Percentiles rank a stretch among this genome's conserved stretches.
These are phyloP conservation scores for Saccharomycopsis microspora DNA, from an alignment of 805 yeast genomes.

Conservation along the genomic window DNA sequence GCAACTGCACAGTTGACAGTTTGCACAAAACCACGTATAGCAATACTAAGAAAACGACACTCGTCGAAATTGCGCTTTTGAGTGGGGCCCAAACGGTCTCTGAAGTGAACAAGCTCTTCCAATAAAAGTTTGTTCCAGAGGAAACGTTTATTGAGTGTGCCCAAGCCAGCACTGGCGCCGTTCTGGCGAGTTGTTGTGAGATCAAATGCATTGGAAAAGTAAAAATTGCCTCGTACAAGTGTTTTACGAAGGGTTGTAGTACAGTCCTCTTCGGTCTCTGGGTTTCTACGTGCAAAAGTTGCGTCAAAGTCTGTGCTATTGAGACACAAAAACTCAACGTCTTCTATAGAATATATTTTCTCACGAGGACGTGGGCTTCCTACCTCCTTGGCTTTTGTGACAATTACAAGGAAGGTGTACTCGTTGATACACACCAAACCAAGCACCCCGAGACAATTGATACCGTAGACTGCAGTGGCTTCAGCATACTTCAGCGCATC, in stretches of 20 bases:
- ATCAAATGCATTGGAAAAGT: constrained; percentile 84
- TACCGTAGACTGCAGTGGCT: constrained; percentile 23
- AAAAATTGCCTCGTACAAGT: constrained; percentile 74
- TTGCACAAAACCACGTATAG: constrained; percentile 86
- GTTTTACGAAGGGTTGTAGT: constrained; percentile 43
- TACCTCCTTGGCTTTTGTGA: constrained; percentile 41
- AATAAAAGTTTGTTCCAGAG: constrained; percentile 90
- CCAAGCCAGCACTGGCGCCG: constrained; percentile 31
- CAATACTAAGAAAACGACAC: constrained; percentile 66
- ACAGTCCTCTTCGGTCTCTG: not conserved
- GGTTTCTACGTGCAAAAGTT: not conserved
- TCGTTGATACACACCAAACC: constrained; percentile 50
- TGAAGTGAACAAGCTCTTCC: constrained; percentile 61
- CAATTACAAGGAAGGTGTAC: constrained; percentile 43
- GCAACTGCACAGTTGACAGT: constrained; percentile 31
- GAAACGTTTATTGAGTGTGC: constrained; percentile 52
- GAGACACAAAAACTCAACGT: constrained; percentile 55
- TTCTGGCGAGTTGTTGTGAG: constrained; percentile 71
- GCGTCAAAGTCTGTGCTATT: constrained; percentile 43
- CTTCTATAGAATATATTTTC: constrained; percentile 39
- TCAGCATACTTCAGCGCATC: constrained; percentile 33
- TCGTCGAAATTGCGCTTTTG: constrained; percentile 52
- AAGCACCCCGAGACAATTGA: constrained; percentile 40
- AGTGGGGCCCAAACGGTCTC: constrained; percentile 51
- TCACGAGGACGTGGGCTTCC: constrained; percentile 52